phyloP scores from a whole-genome alignment of 257 asterid species.

The Nicotiana paniculata region DNA sequence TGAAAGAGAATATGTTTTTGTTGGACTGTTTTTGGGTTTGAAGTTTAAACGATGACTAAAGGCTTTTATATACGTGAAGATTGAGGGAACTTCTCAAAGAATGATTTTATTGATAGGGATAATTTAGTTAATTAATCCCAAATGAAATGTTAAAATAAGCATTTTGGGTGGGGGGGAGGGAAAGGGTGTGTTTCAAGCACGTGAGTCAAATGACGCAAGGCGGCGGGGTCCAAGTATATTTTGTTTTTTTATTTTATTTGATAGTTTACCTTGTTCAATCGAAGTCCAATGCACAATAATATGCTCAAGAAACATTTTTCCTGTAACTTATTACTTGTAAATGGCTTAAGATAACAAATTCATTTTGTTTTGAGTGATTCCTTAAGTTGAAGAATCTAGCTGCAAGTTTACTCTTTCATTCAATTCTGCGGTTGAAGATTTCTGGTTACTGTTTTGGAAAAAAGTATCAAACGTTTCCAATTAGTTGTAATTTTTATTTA shows the following conservation, averaged over 20 bases:
- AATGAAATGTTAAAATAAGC: background rate
- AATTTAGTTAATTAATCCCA: background rate
- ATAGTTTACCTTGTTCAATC: background rate
- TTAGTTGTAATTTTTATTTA: too few species aligned
- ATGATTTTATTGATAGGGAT: background rate
- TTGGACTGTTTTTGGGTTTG: background rate
- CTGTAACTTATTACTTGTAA: background rate
- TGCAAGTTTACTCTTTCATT: too few species aligned
- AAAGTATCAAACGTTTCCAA: too few species aligned
- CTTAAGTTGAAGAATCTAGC: too few species aligned
- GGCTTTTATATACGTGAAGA: background rate
- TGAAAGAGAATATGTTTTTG: background rate
- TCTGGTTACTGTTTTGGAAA: too few species aligned
- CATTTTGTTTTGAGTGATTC: background rate
- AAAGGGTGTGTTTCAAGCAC: slow-evolving; percentile 25
- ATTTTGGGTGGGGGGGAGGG: background rate
- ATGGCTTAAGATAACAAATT: background rate
- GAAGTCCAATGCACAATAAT: background rate
- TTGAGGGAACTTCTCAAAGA: background rate
- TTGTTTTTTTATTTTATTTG: background rate
- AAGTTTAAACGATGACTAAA: background rate
- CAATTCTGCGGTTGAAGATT: too few species aligned
- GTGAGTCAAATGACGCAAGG: slow-evolving; percentile 57
- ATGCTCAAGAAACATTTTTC: background rate
- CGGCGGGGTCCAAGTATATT: slow-evolving; percentile 34